Percentiles rank a stretch among this genome's conserved stretches.
Evolutionary conservation across 2,329 filamentous ascomycete genomes (phyloP).

Genomic region (Metarhizium anisopliae): DNA sequence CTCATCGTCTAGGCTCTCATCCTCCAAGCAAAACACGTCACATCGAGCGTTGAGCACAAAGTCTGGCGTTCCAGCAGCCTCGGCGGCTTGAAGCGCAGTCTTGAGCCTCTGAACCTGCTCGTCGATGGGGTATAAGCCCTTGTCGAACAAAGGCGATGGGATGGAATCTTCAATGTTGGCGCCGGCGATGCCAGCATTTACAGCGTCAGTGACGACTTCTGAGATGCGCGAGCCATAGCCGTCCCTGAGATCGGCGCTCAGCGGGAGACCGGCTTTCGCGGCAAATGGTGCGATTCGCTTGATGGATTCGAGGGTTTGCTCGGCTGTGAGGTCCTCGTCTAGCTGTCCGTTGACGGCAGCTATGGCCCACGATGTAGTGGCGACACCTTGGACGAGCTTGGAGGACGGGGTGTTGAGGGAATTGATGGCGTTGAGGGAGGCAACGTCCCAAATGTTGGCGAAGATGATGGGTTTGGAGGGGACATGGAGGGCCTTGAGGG

Average conservation of each 20-base stretch:
- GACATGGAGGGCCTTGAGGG: constrained; percentile 35
- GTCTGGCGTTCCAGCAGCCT: constrained; percentile 38
- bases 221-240: constrained; percentile 42
- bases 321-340: constrained; percentile 39
- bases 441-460: constrained; percentile 46
- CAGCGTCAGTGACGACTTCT: constrained; percentile 32
- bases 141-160: constrained; percentile 23
- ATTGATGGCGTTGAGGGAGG: constrained; percentile 36
- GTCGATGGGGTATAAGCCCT: constrained; percentile 26
- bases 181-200: constrained; percentile 45
- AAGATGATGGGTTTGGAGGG: constrained; percentile 43
- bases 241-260: constrained; percentile 53
- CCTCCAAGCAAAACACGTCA: constrained; percentile 37
- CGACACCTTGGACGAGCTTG: constrained; percentile 33
- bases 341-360: constrained; percentile 33
- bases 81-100: constrained; percentile 31
- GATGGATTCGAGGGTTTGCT: constrained; percentile 41
- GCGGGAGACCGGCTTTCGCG: constrained; percentile 30
- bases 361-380: constrained; percentile 42
- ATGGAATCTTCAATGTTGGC: constrained; percentile 50
- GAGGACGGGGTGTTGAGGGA: constrained; percentile 26
- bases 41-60: constrained; percentile 51
- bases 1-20: constrained; percentile 21
- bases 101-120: constrained; percentile 40
- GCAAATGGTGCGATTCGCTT: constrained; percentile 34